Evolutionary conservation across 2,329 filamentous ascomycete species (phyloP), one percentile per base, ranked within the genome.

Genomic region (Penicillium brevicompactum): DNA sequence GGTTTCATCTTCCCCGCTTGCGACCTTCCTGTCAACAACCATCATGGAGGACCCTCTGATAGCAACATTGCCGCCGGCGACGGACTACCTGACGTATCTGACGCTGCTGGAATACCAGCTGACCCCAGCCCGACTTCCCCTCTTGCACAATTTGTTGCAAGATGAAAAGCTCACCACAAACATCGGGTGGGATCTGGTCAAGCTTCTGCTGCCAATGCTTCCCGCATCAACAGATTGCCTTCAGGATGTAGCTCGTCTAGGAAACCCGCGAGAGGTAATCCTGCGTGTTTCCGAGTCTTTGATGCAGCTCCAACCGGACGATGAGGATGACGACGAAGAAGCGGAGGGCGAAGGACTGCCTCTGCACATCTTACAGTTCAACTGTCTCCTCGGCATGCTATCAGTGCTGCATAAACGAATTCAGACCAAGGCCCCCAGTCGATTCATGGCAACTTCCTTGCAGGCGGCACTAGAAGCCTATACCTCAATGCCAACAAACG

Each of bases 171-270:
- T 88, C 34, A 86, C 84, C 4, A 78, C 78, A 43, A 85, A 86
- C 60, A 87, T 88, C 63, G 85, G 85, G 56, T 88, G 85, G 85
- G 85, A 88, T 68, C 70, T 88, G 41, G 81, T 87, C 5, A 82
- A 86, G 62, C 70, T 87, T 9, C 76, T 88, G 2, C 74, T 87
- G 14, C 85, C 84, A 2, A 76, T 86, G 57, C 70, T 88, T 4
- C 83, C 84, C 2, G 77, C 79, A 2, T 85, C 84, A 0, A 76
- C 80, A 49, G 76, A 82, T 62, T 87, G 85, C 65, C 69, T 88
- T 9, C 79, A 85, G 55, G 83, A 86, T 68, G 79, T 88, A 51
- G 84, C 85, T 13, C 75, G 81, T 8, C 73, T 85, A 32, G 85
- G 85, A 5, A 88, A 88, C 61, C 85, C 85, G 0, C 73, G 85